phyloP scores from a whole-genome alignment of 2,329 filamentous ascomycete genomes.

The Fusarium neocosmosporiellum region DNA sequence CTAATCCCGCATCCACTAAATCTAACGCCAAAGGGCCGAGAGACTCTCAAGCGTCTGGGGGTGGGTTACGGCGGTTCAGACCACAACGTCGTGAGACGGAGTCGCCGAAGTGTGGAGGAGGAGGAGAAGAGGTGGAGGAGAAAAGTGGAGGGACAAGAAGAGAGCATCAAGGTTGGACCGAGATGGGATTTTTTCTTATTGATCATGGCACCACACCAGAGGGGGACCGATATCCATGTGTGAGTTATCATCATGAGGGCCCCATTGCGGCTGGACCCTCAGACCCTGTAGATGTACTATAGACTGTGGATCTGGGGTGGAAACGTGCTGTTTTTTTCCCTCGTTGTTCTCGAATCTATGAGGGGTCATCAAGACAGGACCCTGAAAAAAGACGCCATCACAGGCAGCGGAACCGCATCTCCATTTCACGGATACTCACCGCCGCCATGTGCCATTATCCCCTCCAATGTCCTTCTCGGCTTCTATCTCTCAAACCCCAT shows the following conservation, averaged over 20 bases:
- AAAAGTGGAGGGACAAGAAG: conserved; percentile 4
- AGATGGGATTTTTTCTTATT: neutral
- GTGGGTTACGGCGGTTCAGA: neutral
- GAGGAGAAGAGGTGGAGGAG: neutral
- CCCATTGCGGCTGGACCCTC: neutral
- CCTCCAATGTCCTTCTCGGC: neutral
- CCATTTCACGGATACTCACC: neutral
- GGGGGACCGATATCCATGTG: neutral
- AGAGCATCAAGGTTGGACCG: neutral
- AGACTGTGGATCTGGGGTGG: conserved; percentile 33
- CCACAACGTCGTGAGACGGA: conserved; percentile 21
- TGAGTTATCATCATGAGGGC: neutral
- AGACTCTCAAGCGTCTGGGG: conserved; percentile 20
- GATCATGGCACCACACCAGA: conserved; percentile 19
- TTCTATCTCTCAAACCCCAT: neutral
- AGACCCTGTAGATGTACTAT: neutral
- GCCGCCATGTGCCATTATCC: neutral
- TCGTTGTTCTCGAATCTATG: neutral
- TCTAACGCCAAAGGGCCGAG: neutral
- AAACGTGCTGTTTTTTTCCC: conserved; percentile 16
- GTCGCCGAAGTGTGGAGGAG: conserved; percentile 30
- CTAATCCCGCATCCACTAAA: conserved; percentile 20
- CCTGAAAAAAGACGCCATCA: conserved; percentile 19
- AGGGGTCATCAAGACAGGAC: conserved; percentile 2
- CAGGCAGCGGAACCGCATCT: conserved; percentile 12